phyloP scores from a whole-genome alignment of 129 eudicot genomes.

The Pittosporum tobira region DNA sequence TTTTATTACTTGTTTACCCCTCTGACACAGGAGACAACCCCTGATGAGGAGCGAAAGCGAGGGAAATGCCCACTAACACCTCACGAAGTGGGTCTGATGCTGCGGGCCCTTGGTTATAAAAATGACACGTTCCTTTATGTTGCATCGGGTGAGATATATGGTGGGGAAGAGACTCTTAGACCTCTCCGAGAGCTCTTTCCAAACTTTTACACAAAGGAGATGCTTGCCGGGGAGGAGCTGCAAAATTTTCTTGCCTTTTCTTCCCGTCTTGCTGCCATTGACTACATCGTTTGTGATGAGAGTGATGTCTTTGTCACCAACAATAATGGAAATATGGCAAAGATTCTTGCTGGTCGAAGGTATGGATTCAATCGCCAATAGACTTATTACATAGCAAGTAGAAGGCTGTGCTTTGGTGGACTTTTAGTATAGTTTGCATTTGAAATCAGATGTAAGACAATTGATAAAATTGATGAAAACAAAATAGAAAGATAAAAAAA shows the following conservation, averaged over 20 bases:
- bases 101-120: constrained; percentile 81
- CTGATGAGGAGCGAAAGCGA: constrained; percentile 82
- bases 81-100: constrained; percentile 91
- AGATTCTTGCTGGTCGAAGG: constrained; percentile 95
- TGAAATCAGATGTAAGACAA: too few species aligned
- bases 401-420: too few species aligned
- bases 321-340: constrained; percentile 97
- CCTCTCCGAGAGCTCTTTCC: constrained; percentile 91
- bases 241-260: constrained; percentile 71
- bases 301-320: constrained; percentile 93
- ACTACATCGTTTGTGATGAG: constrained; percentile 89
- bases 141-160: constrained; percentile 97
- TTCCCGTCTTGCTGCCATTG: constrained; percentile 93
- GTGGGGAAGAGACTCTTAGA: constrained; percentile 85
- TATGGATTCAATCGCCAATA: constrained; percentile 12
- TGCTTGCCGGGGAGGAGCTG: constrained; percentile 65
- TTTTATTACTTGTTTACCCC: neutral
- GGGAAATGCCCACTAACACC: constrained; percentile 99
- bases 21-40: constrained; percentile 58
- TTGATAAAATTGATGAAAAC: too few species aligned
- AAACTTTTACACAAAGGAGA: constrained; percentile 86
- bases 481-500: too few species aligned
- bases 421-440: too few species aligned
- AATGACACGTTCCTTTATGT: constrained; percentile 83
- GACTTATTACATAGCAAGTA: neutral